Evolutionary conservation across 257 asterid genomes (phyloP).

Genomic region (Anisodus tanguticus): DNA sequence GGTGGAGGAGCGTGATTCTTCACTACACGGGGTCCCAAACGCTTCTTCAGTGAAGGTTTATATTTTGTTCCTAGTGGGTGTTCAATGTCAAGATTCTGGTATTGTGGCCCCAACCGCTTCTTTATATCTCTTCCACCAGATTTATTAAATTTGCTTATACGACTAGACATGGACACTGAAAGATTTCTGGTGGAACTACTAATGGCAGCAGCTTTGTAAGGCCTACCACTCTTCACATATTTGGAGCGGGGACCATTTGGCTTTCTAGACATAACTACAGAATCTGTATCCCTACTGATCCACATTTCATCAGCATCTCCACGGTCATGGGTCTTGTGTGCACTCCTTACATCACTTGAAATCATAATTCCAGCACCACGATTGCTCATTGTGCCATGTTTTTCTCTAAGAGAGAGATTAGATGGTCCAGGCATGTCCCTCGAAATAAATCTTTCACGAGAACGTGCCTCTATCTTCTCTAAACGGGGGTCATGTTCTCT

Average conservation of each 20-base stretch:
- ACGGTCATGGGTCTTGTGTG: constrained; percentile 43
- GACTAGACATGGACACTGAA: constrained; percentile 38
- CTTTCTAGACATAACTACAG: constrained; percentile 36
- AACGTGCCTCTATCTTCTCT: constrained; percentile 41
- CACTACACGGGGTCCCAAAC: constrained; percentile 56
- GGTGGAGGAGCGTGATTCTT: constrained; percentile 49
- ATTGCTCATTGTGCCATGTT: constrained; percentile 37
- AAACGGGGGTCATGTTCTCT: constrained; percentile 40
- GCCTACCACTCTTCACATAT: constrained; percentile 40
- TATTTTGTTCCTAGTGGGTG: constrained; percentile 45
- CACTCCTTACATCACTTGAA: constrained; percentile 52
- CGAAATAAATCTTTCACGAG: constrained; percentile 38
- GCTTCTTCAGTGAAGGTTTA: constrained; percentile 56
- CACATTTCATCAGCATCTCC: constrained; percentile 33
- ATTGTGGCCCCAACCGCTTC: constrained; percentile 62
- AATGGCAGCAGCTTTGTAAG: constrained; percentile 30
- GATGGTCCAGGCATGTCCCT: constrained; percentile 44
- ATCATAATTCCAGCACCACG: constrained; percentile 42
- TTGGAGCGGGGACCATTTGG: constrained; percentile 35
- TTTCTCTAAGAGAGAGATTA: constrained; percentile 38
- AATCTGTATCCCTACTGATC: constrained; percentile 41
- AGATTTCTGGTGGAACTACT: constrained; percentile 38
- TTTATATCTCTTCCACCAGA: constrained; percentile 57
- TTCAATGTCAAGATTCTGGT: constrained; percentile 54
- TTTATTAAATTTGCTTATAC: constrained; percentile 34